Conservation (phyloP, 1,284 basidiomycete genomes). For the Ganoderma meredithae region DNA sequence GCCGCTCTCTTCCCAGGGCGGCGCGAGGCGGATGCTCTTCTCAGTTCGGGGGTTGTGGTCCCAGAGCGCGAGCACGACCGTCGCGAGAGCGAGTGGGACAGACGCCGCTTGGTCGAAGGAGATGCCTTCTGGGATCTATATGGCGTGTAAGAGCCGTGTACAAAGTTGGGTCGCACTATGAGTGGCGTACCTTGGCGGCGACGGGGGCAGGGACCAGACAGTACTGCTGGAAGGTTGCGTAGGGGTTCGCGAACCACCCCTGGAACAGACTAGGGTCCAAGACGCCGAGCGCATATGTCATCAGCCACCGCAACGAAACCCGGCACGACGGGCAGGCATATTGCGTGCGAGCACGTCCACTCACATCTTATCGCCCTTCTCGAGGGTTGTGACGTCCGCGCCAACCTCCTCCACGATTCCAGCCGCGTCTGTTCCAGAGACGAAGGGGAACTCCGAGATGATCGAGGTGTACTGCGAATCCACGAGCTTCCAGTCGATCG, state of each 20-base stretch:
- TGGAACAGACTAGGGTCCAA: slow-evolving; percentile 37
- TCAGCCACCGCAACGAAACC: not conserved
- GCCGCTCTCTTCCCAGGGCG: slow-evolving; percentile 39
- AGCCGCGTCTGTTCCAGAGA: slow-evolving; percentile 64
- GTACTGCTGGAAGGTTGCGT: slow-evolving; percentile 46
- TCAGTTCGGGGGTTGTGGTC: slow-evolving; percentile 20
- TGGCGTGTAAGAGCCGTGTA: not conserved
- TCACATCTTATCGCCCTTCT: slow-evolving; percentile 54
- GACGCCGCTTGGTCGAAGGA: slow-evolving; percentile 43
- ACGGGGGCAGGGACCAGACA: slow-evolving; percentile 40
- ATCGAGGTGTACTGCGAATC: slow-evolving; percentile 37
- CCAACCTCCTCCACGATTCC: slow-evolving; percentile 65
- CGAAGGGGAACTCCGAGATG: slow-evolving; percentile 48
- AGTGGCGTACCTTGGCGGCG: slow-evolving; percentile 36
- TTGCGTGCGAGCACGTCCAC: not conserved
- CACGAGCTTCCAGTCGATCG: slow-evolving; percentile 49
- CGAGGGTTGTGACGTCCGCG: slow-evolving; percentile 56
- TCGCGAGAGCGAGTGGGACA: slow-evolving; percentile 40
- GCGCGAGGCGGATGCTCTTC: slow-evolving; percentile 32
- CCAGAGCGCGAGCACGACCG: slow-evolving; percentile 41
- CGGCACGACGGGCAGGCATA: not conserved
- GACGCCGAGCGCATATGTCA: not conserved
- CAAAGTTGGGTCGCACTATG: not conserved
- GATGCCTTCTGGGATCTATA: slow-evolving; percentile 40
- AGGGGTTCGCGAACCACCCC: slow-evolving; percentile 31